phyloP scores from a whole-genome alignment of 176 grass and related monocot species.

The Secale cereale region DNA sequence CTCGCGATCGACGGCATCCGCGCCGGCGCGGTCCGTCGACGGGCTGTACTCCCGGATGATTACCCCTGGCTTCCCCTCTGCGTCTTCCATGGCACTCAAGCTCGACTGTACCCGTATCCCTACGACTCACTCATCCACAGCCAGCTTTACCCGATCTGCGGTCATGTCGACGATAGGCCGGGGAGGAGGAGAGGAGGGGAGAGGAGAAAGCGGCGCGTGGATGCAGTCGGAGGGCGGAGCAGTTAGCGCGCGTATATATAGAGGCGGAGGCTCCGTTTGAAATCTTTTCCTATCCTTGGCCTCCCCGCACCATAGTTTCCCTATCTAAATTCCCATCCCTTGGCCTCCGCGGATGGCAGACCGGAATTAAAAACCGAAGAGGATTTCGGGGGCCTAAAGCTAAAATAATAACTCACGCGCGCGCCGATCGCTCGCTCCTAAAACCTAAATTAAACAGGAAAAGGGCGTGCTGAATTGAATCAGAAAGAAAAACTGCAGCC shows the following conservation, averaged over 20 bases:
- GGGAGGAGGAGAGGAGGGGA: background rate
- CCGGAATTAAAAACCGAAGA: background rate
- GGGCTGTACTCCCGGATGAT: conserved; percentile 53
- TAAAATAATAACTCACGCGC: background rate
- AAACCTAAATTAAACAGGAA: no score
- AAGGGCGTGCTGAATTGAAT: background rate
- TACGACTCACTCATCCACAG: background rate
- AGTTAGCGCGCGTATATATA: conserved; percentile 16
- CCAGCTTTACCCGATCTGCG: no score
- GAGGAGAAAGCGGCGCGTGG: background rate
- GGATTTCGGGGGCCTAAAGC: background rate
- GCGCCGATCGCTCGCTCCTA: background rate
- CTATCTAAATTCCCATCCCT: background rate
- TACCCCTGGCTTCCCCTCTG: background rate
- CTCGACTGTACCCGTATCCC: background rate
- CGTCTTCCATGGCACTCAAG: background rate
- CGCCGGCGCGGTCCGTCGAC: conserved; percentile 40
- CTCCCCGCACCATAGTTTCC: no score
- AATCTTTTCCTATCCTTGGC: background rate
- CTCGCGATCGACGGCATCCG: conserved; percentile 59
- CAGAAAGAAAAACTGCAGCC: background rate
- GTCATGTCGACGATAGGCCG: background rate
- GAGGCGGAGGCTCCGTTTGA: background rate
- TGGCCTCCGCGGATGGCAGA: background rate
- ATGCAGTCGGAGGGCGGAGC: background rate